Evolutionary conservation across 2,329 filamentous ascomycete genomes (phyloP).

Genomic region (Talaromyces sp.): DNA sequence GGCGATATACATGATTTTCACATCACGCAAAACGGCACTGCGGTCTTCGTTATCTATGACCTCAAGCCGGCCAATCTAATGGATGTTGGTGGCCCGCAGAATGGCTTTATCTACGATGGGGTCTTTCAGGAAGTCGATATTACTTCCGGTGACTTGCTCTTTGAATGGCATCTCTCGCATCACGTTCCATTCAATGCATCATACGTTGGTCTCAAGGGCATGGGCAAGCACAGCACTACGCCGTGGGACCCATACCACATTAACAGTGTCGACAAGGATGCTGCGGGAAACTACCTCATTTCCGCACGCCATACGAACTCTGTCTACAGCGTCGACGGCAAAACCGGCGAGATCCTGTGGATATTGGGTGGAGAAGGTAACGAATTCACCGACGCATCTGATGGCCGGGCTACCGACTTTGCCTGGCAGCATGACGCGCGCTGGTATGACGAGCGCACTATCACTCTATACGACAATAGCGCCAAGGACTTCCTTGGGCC

Average conservation of each 20-base stretch:
- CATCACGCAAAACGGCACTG: conserved; percentile 40
- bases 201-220: conserved; percentile 14
- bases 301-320: conserved; percentile 48
- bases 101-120: conserved; percentile 38
- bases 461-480: conserved; percentile 38
- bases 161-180: conserved; percentile 45
- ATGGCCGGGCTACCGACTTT: conserved; percentile 6
- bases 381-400: conserved; percentile 6
- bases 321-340: conserved; percentile 45
- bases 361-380: conserved; percentile 37
- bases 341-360: conserved; percentile 51
- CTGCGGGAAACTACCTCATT: conserved; percentile 50
- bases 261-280: conserved; percentile 52
- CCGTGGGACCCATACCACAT: conserved; percentile 55
- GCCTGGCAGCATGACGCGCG: conserved; percentile 10
- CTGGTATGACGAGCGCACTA: conserved; percentile 18
- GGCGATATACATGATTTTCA: conserved; percentile 44
- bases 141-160: conserved; percentile 38
- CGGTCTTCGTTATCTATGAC: conserved; percentile 39
- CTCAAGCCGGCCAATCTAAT: conserved; percentile 34
- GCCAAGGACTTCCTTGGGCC: conserved; percentile 14
- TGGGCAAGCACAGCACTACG: conserved; percentile 13
- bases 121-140: conserved; percentile 46
- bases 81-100: conserved; percentile 27
- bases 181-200: conserved; percentile 31